Conservation (phyloP, 176 grass and related monocot species). For the Alloteropsis semialata region DNA sequence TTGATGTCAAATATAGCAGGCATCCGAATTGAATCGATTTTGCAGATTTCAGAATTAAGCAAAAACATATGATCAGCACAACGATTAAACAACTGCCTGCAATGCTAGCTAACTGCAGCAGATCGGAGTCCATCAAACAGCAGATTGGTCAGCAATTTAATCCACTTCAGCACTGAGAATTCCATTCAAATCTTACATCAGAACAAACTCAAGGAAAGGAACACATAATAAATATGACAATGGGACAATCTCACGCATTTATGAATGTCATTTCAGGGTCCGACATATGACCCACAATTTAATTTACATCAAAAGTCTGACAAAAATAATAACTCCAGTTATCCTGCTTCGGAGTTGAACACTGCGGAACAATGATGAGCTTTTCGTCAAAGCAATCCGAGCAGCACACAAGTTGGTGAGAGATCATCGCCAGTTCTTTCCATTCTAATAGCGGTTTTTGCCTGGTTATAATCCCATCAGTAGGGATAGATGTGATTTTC, state of each 20-base stretch:
- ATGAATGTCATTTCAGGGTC: constrained; percentile 28
- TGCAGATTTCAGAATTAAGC: too few relatives aligned
- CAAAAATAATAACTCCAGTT: constrained; percentile 35
- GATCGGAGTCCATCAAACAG: background rate
- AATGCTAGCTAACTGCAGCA: background rate
- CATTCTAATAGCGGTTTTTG: constrained; percentile 2
- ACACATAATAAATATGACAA: constrained; percentile 37
- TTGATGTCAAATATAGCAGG: too few relatives aligned
- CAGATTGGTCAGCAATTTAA: background rate
- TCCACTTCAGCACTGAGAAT: background rate
- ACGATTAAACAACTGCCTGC: background rate
- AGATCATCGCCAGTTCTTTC: constrained; percentile 22
- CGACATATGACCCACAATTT: constrained; percentile 26
- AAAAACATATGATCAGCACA: background rate
- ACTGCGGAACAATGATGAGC: constrained; percentile 17
- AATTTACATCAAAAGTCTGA: constrained; percentile 40
- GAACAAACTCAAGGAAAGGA: background rate
- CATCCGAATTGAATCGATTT: too few relatives aligned
- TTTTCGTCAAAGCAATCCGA: constrained; percentile 9
- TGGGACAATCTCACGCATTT: constrained; percentile 6
- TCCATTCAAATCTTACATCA: constrained; percentile 21
- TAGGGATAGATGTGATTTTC: background rate
- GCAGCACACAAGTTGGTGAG: constrained; percentile 1
- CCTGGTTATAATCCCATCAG: constrained; percentile 23
- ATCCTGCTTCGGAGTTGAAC: constrained; percentile 24